A percentile compares a stretch with the other conserved stretches of the same genome.
phyloP scores from a whole-genome alignment of 2,329 filamentous ascomycete species.

The Fusarium sarcochroum region DNA sequence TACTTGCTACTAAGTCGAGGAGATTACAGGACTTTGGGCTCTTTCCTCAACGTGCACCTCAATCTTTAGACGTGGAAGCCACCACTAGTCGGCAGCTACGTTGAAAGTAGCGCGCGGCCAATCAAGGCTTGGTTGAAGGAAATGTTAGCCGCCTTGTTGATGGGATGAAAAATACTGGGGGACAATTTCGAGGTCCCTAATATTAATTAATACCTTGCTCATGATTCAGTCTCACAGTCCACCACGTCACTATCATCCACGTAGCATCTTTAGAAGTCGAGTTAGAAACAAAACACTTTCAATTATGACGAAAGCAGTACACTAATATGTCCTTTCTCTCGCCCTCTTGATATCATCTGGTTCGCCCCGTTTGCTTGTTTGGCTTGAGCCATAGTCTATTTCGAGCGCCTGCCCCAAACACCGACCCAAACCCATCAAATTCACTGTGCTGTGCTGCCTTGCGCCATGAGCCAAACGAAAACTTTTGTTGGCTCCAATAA shows the following conservation, averaged over 20 bases:
- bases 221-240: slow-evolving; percentile 29
- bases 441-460: slow-evolving; percentile 34
- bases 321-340: slow-evolving; percentile 7
- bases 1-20: slow-evolving; percentile 19
- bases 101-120: slow-evolving; percentile 12
- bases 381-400: slow-evolving; percentile 47
- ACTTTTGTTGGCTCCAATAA: slow-evolving; percentile 31
- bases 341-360: slow-evolving; percentile 19
- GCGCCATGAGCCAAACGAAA: slow-evolving; percentile 42
- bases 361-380: slow-evolving; percentile 34
- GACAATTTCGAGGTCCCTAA: neutral
- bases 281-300: slow-evolving; percentile 16
- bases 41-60: slow-evolving; percentile 17
- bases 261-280: slow-evolving; percentile 2
- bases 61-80: slow-evolving; percentile 15
- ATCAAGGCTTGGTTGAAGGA: slow-evolving; percentile 16
- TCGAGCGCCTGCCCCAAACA: slow-evolving; percentile 39
- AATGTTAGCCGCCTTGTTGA: slow-evolving; percentile 14
- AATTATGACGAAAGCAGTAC: slow-evolving; percentile 20
- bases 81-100: slow-evolving; percentile 18
- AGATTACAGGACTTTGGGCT: slow-evolving; percentile 45
- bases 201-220: slow-evolving; percentile 11
- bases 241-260: slow-evolving; percentile 7
- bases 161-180: neutral
- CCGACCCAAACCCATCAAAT: slow-evolving; percentile 31